A percentile compares a stretch with the other conserved stretches of the same genome.
These are phyloP conservation scores for Aegilops speltoides DNA, from an alignment of 176 grass and related monocot genomes.

Conservation along the genomic window DNA sequence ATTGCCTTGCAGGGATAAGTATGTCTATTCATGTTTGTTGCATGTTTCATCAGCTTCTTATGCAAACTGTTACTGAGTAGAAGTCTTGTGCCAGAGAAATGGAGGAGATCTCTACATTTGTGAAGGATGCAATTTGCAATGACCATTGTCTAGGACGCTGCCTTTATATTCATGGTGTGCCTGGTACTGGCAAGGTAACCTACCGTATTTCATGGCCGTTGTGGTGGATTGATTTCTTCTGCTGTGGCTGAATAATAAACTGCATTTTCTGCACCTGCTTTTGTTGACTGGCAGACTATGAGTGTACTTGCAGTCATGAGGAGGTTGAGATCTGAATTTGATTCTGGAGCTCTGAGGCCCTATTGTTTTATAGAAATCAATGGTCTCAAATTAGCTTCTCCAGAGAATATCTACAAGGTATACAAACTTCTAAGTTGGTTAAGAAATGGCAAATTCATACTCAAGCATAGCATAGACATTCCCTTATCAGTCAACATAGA, in stretches of 20 bases:
- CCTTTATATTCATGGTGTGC: conserved; percentile 98
- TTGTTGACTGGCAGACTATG: conserved; percentile 72
- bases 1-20: conserved; percentile 97
- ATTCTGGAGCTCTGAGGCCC: conserved; percentile 64
- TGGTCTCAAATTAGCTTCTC: conserved; percentile 91
- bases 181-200: conserved; percentile 93
- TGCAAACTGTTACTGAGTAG: conserved; percentile 14
- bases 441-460: neutral
- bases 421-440: conserved; percentile 15
- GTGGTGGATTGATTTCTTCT: conserved; percentile 18
- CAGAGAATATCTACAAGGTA: conserved; percentile 96
- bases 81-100: conserved; percentile 69
- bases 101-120: conserved; percentile 84
- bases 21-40: conserved; percentile 29
- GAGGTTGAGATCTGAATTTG: conserved; percentile 75
- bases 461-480: neutral
- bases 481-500: neutral
- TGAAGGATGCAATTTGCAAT: conserved; percentile 88
- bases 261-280: conserved; percentile 31
- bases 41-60: conserved; percentile 12
- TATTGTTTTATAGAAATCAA: conserved; percentile 96
- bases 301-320: conserved; percentile 91
- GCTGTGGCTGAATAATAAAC: conserved; percentile 15
- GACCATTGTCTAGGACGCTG: conserved; percentile 91
- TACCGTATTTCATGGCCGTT: neutral